These are phyloP conservation scores for Heliamphora pulchella DNA, from an alignment of 179 eudicot species.

Conservation along the genomic window DNA sequence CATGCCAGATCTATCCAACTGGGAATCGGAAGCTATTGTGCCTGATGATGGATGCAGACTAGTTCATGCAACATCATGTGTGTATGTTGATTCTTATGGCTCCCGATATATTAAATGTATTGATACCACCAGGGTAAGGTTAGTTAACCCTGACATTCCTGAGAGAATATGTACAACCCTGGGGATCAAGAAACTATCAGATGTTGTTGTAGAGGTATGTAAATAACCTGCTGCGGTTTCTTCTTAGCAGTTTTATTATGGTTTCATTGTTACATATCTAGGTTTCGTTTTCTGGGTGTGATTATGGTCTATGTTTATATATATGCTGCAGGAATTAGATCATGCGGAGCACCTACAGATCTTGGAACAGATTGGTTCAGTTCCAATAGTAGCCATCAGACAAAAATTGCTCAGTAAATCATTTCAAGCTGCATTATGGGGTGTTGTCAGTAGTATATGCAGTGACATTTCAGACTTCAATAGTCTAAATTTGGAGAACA, in stretches of 20 bases:
- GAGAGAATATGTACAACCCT: constrained; percentile 57
- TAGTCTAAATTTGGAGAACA: constrained; percentile 30
- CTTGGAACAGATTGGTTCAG: constrained; percentile 51
- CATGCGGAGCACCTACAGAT: constrained; percentile 38
- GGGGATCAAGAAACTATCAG: constrained; percentile 74
- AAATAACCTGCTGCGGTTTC: constrained; percentile 8
- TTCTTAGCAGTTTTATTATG: background rate
- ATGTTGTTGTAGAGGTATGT: constrained; percentile 83
- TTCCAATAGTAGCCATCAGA: constrained; percentile 47
- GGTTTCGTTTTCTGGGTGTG: background rate
- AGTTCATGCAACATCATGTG: constrained; percentile 84
- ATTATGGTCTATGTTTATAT: background rate
- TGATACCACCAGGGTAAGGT: constrained; percentile 65
- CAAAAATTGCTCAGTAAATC: constrained; percentile 63
- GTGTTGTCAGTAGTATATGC: constrained; percentile 40
- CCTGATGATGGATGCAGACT: constrained; percentile 95
- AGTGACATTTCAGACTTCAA: constrained; percentile 30
- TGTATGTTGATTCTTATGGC: constrained; percentile 80
- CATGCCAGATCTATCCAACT: constrained; percentile 35
- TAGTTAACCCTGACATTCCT: constrained; percentile 68
- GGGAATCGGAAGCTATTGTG: constrained; percentile 68
- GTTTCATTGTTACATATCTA: background rate
- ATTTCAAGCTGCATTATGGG: constrained; percentile 72
- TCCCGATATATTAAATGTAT: constrained; percentile 66
- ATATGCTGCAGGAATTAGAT: constrained; percentile 55